A percentile compares a stretch with the other conserved stretches of the same genome.
Conservation (phyloP, 2,329 filamentous ascomycete genomes). For the Hysterium pulicare region DNA sequence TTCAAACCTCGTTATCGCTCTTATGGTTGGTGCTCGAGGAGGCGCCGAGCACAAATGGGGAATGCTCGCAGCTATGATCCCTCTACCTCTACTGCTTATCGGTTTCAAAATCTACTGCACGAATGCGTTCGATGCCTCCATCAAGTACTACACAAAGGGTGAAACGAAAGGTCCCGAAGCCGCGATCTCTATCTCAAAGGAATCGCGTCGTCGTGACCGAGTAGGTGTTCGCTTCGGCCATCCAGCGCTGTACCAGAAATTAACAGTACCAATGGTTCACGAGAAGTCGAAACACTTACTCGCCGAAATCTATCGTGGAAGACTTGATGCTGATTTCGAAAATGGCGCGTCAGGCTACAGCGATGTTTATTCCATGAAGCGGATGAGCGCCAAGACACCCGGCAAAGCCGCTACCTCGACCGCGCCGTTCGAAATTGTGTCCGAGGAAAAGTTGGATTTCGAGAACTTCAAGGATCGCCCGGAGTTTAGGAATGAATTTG, state of each 20-base stretch:
- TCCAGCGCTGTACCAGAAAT: slow-evolving; percentile 80
- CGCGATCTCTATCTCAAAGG: slow-evolving; percentile 39
- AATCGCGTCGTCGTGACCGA: slow-evolving; percentile 56
- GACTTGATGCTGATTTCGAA: slow-evolving; percentile 59
- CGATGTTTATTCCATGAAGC: slow-evolving; percentile 74
- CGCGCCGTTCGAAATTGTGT: slow-evolving; percentile 80
- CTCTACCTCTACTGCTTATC: slow-evolving; percentile 73
- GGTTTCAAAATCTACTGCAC: slow-evolving; percentile 85
- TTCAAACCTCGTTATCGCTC: slow-evolving; percentile 72
- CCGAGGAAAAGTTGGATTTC: slow-evolving; percentile 82
- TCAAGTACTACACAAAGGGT: slow-evolving; percentile 74
- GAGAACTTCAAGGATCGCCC: slow-evolving; percentile 86
- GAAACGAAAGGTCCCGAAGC: slow-evolving; percentile 51
- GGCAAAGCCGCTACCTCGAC: slow-evolving; percentile 46
- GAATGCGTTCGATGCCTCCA: slow-evolving; percentile 69
- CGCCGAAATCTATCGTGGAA: slow-evolving; percentile 79
- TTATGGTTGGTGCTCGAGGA: slow-evolving; percentile 70
- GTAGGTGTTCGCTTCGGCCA: slow-evolving; percentile 81
- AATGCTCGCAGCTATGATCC: slow-evolving; percentile 67
- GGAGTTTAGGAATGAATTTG: slow-evolving; percentile 83
- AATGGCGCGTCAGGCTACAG: slow-evolving; percentile 68
- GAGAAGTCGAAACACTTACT: slow-evolving; percentile 84
- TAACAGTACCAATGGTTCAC: slow-evolving; percentile 94
- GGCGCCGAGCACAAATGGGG: slow-evolving; percentile 41
- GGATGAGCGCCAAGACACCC: slow-evolving; percentile 64